These are phyloP conservation scores for Neophaeococcomyces aloes DNA, from an alignment of 2,329 filamentous ascomycete species.

Conservation along the genomic window DNA sequence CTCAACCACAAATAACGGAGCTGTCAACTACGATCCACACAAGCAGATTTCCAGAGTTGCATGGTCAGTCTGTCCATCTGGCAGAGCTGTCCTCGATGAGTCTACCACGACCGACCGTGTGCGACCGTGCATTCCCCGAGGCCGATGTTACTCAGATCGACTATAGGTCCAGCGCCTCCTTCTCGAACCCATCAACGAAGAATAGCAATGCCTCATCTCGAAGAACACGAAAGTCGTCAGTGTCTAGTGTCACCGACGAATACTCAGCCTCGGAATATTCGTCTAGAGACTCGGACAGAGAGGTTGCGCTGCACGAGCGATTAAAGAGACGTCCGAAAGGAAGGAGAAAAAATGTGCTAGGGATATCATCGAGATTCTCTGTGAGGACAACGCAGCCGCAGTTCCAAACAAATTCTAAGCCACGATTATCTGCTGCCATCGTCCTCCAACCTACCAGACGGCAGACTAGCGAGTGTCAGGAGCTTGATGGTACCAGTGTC, in stretches of 20 bases:
- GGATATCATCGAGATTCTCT: not conserved
- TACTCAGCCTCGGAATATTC: slow-evolving; percentile 3
- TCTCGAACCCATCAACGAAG: slow-evolving; percentile 4
- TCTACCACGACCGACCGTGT: not conserved
- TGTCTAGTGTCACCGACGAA: slow-evolving; percentile 2
- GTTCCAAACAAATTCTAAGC: not conserved
- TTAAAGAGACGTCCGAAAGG: slow-evolving; percentile 3
- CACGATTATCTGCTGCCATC: not conserved
- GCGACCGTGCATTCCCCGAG: too few relatives aligned
- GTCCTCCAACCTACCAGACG: not conserved
- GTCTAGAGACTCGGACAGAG: slow-evolving; percentile 3
- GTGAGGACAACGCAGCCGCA: not conserved
- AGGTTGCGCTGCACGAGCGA: slow-evolving; percentile 3
- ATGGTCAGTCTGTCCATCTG: not conserved
- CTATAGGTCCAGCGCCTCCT: slow-evolving; percentile 3
- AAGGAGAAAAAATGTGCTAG: not conserved
- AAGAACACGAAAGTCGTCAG: slow-evolving; percentile 1
- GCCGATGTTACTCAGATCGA: not conserved
- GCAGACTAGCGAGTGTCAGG: not conserved
- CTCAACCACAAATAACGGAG: not conserved
- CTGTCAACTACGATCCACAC: not conserved
- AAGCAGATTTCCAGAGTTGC: not conserved
- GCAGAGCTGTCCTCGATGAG: not conserved
- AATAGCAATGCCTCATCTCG: slow-evolving; percentile 3
- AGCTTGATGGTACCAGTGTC: not conserved